Evolutionary conservation across 192 early-diverging fungal species (phyloP), one percentile per base, ranked within the genome.

Genomic region (Obelidium mucronatum): DNA sequence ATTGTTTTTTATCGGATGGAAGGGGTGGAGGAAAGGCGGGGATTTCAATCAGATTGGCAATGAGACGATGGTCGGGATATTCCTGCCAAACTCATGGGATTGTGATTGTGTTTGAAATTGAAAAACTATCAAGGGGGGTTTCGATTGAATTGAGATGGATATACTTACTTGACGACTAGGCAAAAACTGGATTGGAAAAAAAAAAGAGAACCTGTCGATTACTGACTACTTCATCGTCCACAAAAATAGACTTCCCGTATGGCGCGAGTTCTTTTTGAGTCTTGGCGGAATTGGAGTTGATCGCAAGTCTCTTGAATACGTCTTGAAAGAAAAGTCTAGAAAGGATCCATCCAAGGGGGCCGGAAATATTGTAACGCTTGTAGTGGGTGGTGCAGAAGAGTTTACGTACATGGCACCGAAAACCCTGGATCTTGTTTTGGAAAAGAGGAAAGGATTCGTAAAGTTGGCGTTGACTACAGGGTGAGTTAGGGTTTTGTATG

Each of bases 401-500:
- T 73, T 71, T 40, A 51, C 53, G 17, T 35, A 67, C 48, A 79
- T 77, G 70, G 28, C 40, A 39, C 78, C 71, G 30, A 60, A 63
- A 19, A 82, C 78, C 15, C 63, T 79, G 67, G 74, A 81, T 30
- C 64, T 84, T 26, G 80, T 84, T 3, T 35, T 84, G 40, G 40
- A 75, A 22, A 81, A 81, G 59, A 75, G 83, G 3, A 80, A 80
- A 58, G 83, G 83, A 2, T 84, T 84, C 39, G 60, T 78, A 13
- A 79, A 79, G 76, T 55, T 82, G 0, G 83, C 83, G 8, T 39
- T 84, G 34, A 67, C 71, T 22, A 82, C 75, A 1, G 83, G 82
- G 75, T 75, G 40, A 22, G 61, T 36, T 55, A 66, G 28, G 44
- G 30, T 55, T n/a, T 55, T 74, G 24, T 71, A 66, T 24, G 40